Base-by-base conservation (phyloP, 108 stramenopile genomes). In the Cyclotella choctawhatcheeana region DNA sequence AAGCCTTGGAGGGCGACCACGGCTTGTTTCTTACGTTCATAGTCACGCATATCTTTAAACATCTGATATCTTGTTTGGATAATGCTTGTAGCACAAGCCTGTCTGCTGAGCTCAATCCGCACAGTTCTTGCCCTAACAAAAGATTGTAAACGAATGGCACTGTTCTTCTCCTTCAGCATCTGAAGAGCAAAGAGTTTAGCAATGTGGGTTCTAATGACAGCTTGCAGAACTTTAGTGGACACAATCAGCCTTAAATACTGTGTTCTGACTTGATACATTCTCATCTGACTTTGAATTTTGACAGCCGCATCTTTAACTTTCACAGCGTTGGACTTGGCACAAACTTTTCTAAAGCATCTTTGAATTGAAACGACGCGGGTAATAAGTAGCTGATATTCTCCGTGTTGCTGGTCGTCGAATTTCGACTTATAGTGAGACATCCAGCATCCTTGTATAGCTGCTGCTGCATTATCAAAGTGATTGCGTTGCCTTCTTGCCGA, bases 401-500 rank as follows among this genome's bases (percentile, higher is more conserved):
- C 26, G 3, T 30, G 44, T 30, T 27, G 44, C 3, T 45, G 24
- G 10, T 25, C 7, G 16, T 17, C 21, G 24, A 7, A 20, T 64
- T 47, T 47, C 0, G 26, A 16, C 32, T 14, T 12, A 18, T 22
- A 27, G 31, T 67, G 18, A 20, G 3, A 7, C 4, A 21, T 32
- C 65, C 65, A 67, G 30, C 3, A 0, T 1, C 53, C 12, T 53
- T 67, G 65, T 7, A 67, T 67, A 20, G 33, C 24, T 34, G 20
- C 3, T 0, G 33, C 34, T 35, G 65, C 50, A 34, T n/a, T 52
- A 26, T 2, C 27, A 8, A 22, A 24, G 10, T 3, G 5, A 12
- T 50, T 0, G 2, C 4, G 4, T 14, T 67, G 48, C 13, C 33
- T 67, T 18, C 50, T 37, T 5, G 22, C 48, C 7, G 34, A 18